Percentiles rank a stretch among this genome's conserved stretches.
Evolutionary conservation across 768 basidiomycete genomes (phyloP).

Genomic region (Tricholoma matsutake): DNA sequence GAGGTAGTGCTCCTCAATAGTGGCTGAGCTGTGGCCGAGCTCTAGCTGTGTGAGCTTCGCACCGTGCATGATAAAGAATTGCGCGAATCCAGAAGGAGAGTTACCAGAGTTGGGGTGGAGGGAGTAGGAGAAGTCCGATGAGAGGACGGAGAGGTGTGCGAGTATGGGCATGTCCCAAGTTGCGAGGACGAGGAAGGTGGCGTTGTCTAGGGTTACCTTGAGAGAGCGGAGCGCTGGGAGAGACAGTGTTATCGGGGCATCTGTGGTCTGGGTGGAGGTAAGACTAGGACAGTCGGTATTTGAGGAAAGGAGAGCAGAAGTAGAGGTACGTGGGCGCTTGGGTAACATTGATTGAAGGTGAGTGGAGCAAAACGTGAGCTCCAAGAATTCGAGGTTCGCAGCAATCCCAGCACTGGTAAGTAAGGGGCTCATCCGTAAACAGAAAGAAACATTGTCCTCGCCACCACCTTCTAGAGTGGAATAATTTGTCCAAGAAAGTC

Average conservation of each 20-base stretch:
- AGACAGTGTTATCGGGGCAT: conserved; percentile 30
- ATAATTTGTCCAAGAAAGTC: conserved; percentile 72
- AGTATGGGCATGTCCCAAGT: conserved; percentile 65
- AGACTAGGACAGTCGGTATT: not conserved
- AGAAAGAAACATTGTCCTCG: conserved; percentile 50
- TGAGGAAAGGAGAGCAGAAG: conserved; percentile 15
- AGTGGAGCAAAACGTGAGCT: conserved; percentile 58
- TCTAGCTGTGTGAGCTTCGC: conserved; percentile 60
- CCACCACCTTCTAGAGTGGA: not conserved
- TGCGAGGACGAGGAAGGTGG: conserved; percentile 64
- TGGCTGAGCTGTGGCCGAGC: conserved; percentile 66
- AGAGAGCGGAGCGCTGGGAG: conserved; percentile 67
- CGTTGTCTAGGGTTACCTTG: conserved; percentile 69
- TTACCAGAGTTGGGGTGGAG: not conserved
- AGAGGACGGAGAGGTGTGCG: conserved; percentile 62
- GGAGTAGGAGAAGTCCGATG: conserved; percentile 63
- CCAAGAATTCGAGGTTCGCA: conserved; percentile 60
- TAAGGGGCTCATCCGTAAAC: conserved; percentile 52
- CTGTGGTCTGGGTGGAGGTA: conserved; percentile 12
- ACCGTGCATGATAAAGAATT: conserved; percentile 68
- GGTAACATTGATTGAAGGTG: conserved; percentile 34
- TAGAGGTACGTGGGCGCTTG: not conserved
- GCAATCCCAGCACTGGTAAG: conserved; percentile 43
- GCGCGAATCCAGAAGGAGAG: conserved; percentile 58
- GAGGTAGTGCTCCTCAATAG: conserved; percentile 66